These are phyloP conservation scores for Trichoderma citrinoviride DNA, from an alignment of 2,329 filamentous ascomycete species.

Conservation along the genomic window DNA sequence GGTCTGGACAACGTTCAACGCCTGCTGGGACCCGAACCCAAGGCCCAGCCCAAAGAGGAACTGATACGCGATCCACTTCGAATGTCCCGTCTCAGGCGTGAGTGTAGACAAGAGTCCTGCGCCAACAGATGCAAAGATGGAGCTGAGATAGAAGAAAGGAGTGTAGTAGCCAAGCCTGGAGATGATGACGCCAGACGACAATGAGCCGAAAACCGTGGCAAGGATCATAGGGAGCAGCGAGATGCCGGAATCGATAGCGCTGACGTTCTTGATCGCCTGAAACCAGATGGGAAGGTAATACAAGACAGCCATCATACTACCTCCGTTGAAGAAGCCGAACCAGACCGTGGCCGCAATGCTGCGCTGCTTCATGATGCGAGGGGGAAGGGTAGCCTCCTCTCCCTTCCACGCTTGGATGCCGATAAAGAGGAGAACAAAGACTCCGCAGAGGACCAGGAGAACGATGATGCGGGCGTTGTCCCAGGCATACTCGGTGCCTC, in stretches of 20 bases:
- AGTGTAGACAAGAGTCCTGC: constrained; percentile 44
- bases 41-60: constrained; percentile 44
- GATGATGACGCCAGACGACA: constrained; percentile 32
- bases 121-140: constrained; percentile 36
- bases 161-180: constrained; percentile 42
- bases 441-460: constrained; percentile 37
- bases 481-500: constrained; percentile 33
- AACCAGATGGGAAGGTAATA: constrained; percentile 54
- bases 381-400: constrained; percentile 41
- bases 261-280: constrained; percentile 43
- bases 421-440: constrained; percentile 34
- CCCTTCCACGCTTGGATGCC: constrained; percentile 34
- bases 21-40: constrained; percentile 45
- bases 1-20: constrained; percentile 46
- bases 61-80: constrained; percentile 34
- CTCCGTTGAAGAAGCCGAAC: constrained; percentile 8
- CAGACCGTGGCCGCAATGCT: neutral
- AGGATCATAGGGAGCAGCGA: constrained; percentile 32
- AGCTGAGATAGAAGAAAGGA: constrained; percentile 39
- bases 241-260: constrained; percentile 33
- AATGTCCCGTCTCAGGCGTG: constrained; percentile 23
- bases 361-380: constrained; percentile 39
- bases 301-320: constrained; percentile 22
- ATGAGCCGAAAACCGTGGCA: constrained; percentile 30
- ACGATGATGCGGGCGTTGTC: constrained; percentile 34